phyloP scores from a whole-genome alignment of 2,329 filamentous ascomycete genomes.

The Cordyceps farinosa region DNA sequence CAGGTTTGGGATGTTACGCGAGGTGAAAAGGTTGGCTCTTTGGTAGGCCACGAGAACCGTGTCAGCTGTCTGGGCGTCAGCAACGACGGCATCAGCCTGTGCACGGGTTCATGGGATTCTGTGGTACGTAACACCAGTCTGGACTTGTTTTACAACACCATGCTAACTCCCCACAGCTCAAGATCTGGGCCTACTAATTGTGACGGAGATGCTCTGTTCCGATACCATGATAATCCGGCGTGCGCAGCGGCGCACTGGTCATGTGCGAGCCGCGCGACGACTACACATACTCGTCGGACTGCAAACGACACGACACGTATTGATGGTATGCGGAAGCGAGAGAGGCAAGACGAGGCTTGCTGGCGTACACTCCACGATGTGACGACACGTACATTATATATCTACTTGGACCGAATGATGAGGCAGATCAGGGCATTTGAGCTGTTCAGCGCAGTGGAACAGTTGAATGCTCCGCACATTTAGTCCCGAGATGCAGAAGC shows the following conservation, averaged over 20 bases:
- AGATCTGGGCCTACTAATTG: constrained; percentile 78
- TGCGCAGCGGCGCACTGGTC: constrained; percentile 8
- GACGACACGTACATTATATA: constrained; percentile 32
- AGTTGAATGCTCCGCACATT: constrained; percentile 8
- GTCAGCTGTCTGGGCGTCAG: constrained; percentile 98
- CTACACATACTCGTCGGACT: background rate
- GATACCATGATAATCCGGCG: constrained; percentile 26
- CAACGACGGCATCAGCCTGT: constrained; percentile 98
- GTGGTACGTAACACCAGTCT: constrained; percentile 64
- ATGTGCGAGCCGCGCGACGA: background rate
- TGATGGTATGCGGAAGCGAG: constrained; percentile 13
- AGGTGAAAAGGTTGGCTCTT: constrained; percentile 92
- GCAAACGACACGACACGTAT: constrained; percentile 9
- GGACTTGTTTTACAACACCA: constrained; percentile 22
- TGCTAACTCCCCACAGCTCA: constrained; percentile 58
- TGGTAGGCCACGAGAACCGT: constrained; percentile 96
- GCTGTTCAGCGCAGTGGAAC: constrained; percentile 1
- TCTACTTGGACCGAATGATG: constrained; percentile 26
- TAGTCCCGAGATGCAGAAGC: constrained; percentile 14
- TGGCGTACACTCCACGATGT: constrained; percentile 39
- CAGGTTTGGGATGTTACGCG: constrained; percentile 98
- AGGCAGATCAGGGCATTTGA: constrained; percentile 2
- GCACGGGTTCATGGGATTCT: constrained; percentile 99
- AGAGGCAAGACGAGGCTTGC: constrained; percentile 27
- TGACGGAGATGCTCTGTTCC: constrained; percentile 27